phyloP scores from a whole-genome alignment of 352 stramenopile species.

The Phytophthora cajani region DNA sequence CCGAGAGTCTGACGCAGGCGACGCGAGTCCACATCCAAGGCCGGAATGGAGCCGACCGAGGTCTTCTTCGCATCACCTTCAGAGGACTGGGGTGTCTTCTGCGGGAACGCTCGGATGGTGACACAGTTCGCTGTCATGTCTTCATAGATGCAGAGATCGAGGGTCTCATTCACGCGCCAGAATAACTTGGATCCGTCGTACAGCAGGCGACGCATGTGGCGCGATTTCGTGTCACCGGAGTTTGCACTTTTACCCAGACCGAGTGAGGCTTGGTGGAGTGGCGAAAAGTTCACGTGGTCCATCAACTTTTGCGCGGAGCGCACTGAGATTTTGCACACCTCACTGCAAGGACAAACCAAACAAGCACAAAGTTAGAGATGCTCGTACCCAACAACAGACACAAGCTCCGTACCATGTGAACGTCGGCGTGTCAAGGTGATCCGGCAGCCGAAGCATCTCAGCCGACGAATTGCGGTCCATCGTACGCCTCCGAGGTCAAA shows the following conservation, averaged over 20 bases:
- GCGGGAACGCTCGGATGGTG: slow-evolving; percentile 72
- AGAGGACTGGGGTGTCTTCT: slow-evolving; percentile 33
- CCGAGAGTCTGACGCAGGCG: slow-evolving; percentile 55
- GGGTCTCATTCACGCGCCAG: slow-evolving; percentile 87
- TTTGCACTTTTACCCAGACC: slow-evolving; percentile 47
- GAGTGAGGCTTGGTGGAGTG: slow-evolving; percentile 83
- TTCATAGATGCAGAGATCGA: slow-evolving; percentile 87
- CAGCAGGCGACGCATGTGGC: slow-evolving; percentile 60
- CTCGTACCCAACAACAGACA: background rate
- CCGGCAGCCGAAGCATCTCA: slow-evolving; percentile 30
- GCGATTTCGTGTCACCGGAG: slow-evolving; percentile 18
- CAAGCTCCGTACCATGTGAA: slow-evolving; percentile 69
- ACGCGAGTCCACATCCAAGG: slow-evolving; percentile 64
- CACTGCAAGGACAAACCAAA: slow-evolving; percentile 41
- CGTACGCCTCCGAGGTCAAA: background rate
- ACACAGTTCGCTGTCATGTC: slow-evolving; percentile 70
- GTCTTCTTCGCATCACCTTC: slow-evolving; percentile 20
- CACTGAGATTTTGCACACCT: slow-evolving; percentile 90
- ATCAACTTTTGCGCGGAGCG: slow-evolving; percentile 88
- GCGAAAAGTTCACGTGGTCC: slow-evolving; percentile 89
- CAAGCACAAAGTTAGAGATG: slow-evolving; percentile 5
- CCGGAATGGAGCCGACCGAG: slow-evolving; percentile 41
- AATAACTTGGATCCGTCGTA: slow-evolving; percentile 90
- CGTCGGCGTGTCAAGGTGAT: slow-evolving; percentile 52
- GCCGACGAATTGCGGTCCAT: slow-evolving; percentile 26